Base-by-base conservation (phyloP, 1,139 yeast species). In the Scheffersomyces illinoinensis region DNA sequence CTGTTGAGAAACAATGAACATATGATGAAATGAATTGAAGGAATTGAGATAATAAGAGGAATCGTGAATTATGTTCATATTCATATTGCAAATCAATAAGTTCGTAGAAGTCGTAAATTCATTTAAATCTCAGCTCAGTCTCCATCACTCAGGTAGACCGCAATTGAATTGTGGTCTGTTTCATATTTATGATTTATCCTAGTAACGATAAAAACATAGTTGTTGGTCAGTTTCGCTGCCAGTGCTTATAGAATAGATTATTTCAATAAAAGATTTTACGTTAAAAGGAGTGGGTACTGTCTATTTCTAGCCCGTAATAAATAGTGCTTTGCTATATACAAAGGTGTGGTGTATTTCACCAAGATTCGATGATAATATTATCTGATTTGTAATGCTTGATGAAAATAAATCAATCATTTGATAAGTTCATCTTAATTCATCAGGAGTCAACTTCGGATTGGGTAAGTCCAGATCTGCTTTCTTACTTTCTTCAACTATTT, bases 381-480 rank as follows among this genome's bases (percentile, higher is more conserved):
- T 33, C 17, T 7, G 43, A 33, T 33, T 33, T 10, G 43, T 33
- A 17, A 33, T 33, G 2, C 12, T 17, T 2, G 43, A 14, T 33
- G 17, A 33, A 33, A 10, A 17, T 33, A 33, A 17, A 33, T 33
- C 43, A 33, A 33, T 33, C 43, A 33, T 10, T 10, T 24, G 33
- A 24, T 24, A 24, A 8, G 33, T 33, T 33, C 43, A 33, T 33
- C 43, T 33, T 19, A 20, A 20, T 43, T 56, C 60, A 14, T 54
- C 56, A 18, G 56, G 43, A 49, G 55, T 43, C 57, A 59, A 52
- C 53, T 54, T 56, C n/a, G 64, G 57, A 47, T 59, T 56, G 47
- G 53, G 33, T 50, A 56, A 46, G 17, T 33, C 43, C 43, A 33
- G 43, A 33, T 33, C 43, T 33, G 43, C 43, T 8, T 33, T 33